These are phyloP conservation scores for Helotiales sp. DNA, from an alignment of 2,329 filamentous ascomycete species.

Conservation along the genomic window DNA sequence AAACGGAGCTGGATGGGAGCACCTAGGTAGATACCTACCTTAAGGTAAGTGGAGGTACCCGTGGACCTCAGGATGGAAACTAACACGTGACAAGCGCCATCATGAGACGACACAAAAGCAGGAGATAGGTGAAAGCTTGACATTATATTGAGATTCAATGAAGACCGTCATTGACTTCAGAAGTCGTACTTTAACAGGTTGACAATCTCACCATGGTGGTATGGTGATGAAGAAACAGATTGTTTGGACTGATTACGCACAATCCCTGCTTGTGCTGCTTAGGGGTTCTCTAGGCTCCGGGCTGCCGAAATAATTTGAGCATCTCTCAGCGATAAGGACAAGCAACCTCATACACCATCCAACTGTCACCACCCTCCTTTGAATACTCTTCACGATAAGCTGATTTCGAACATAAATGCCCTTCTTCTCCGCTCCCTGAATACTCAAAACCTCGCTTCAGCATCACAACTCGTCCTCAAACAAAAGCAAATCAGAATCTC, in stretches of 20 bases:
- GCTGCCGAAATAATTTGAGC: neutral
- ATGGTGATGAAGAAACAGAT: neutral
- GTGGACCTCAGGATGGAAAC: too few relatives aligned
- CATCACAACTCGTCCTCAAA: neutral
- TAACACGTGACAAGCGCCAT: too few relatives aligned
- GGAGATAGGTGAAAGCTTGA: too few relatives aligned
- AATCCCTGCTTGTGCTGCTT: neutral
- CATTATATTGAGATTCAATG: too few relatives aligned
- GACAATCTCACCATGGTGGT: neutral
- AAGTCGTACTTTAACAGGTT: too few relatives aligned
- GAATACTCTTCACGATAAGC: slow-evolving; percentile 4
- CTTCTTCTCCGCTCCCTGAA: neutral
- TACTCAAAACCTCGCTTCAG: neutral
- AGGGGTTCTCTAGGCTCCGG: neutral
- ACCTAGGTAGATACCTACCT: too few relatives aligned
- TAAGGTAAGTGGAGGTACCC: too few relatives aligned
- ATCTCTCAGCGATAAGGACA: slow-evolving; percentile 10
- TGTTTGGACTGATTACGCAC: neutral
- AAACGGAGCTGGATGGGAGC: too few relatives aligned
- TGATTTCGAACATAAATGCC: slow-evolving; percentile 1
- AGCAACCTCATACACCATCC: slow-evolving; percentile 13
- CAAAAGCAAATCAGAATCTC: slow-evolving; percentile 9
- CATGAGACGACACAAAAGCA: too few relatives aligned
- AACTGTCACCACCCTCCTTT: slow-evolving; percentile 29
- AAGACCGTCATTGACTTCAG: too few relatives aligned